Evolutionary conservation across 306 rosid genomes (phyloP), one percentile per base, ranked within the genome.

Genomic region (Vigna radiata): DNA sequence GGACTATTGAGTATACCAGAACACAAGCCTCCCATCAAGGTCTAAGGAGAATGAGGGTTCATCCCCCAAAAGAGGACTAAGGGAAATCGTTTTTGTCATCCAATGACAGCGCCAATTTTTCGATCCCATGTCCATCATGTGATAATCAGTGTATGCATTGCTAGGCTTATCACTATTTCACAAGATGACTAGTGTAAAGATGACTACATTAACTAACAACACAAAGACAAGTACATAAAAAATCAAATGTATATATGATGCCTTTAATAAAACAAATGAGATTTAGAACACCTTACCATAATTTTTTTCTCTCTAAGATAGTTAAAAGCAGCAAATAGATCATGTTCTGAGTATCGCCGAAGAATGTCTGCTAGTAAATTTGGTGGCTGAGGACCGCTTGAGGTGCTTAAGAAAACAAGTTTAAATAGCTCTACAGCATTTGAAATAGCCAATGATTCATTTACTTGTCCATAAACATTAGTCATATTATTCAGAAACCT

Each of bases 391-490:
- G 90, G 83, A 46, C 88, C 83, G 68, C 87, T 80, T 59, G 97
- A 89, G 84, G 90, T 89, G 84, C 96, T 90, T 75, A 92, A 78
- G 78, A 95, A 95, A 70, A 95, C 91, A 81, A 95, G 97, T 90
- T 95, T 95, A 87, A 95, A 95, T 48, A 95, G 90, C 89, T 95
- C 97, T 78, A 95, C 96, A 44, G 91, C 97, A 86, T 90, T 95
- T 66, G 99, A 89, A 83, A 95, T 83, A 70, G 99, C 97, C 89
- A 95, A 81, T 54, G 99, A 92, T 71, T 89, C 88, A 41, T 85
- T 76, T 56, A 92, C 91, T 83, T 87, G 87, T 85, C 84, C 85
- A 72, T 82, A 79, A 68, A 79, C 84, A 83, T 83, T 82, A 68
- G 85, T 86, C 73, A 79, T 83, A 69, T 82, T 83, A 76, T 79